Percentiles rank a stretch among this genome's conserved stretches.
These are phyloP conservation scores for Pseudonitzschia multiseries DNA, from an alignment of 108 stramenopile species.

Conservation along the genomic window DNA sequence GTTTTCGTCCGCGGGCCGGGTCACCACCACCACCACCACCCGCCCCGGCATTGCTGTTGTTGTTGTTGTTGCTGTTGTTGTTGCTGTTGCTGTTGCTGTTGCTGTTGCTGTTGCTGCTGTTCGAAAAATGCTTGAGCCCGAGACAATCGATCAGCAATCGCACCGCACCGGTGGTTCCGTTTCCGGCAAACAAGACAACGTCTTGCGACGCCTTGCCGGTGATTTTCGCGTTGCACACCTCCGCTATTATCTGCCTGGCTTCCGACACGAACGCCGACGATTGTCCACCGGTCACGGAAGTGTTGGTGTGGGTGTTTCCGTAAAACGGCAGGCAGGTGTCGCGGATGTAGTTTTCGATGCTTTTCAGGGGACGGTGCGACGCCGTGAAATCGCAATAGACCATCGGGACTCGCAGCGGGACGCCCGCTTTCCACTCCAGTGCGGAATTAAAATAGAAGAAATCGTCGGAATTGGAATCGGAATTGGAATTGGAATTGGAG, in stretches of 20 bases:
- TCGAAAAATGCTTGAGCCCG: conserved; percentile 35
- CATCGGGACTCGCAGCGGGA: conserved; percentile 51
- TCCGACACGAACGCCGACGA: conserved; percentile 90
- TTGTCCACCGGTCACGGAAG: conserved; percentile 81
- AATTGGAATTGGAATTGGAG: no score
- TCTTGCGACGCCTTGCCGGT: conserved; percentile 90
- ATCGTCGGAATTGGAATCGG: no score
- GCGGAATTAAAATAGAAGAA: conserved; percentile 29
- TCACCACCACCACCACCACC: neutral
- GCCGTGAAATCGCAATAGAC: conserved; percentile 90
- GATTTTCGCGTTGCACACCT: conserved; percentile 77
- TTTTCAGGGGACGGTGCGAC: conserved; percentile 64
- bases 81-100: no score
- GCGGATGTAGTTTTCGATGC: conserved; percentile 70
- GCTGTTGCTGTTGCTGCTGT: neutral
- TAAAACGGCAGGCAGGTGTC: conserved; percentile 77
- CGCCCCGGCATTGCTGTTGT: no score
- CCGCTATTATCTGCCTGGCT: conserved; percentile 88
- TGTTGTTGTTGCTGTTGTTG: no score
- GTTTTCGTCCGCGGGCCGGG: conserved; percentile 18
- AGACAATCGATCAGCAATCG: conserved; percentile 72
- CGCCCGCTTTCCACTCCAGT: conserved; percentile 24
- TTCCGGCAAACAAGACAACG: conserved; percentile 92
- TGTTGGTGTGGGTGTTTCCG: conserved; percentile 95
- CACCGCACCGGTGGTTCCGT: conserved; percentile 93